Evolutionary conservation across 495 filamentous ascomycete genomes (phyloP).

Genomic region (Aspergillus panamensis): DNA sequence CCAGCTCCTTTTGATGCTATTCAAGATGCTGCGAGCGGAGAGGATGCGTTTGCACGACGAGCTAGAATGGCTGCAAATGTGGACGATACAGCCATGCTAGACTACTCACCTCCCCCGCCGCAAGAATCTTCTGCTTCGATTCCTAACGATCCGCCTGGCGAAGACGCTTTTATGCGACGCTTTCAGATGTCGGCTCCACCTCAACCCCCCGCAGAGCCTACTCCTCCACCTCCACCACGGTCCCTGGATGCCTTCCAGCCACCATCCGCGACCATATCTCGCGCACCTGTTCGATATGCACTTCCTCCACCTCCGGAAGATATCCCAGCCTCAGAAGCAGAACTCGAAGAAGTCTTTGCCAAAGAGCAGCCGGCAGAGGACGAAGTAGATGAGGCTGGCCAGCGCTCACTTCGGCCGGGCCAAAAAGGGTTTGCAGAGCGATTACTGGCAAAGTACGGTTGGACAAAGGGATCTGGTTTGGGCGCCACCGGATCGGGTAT

Average conservation of each 20-base stretch:
- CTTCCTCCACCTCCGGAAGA: constrained; percentile 58
- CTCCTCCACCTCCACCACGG: constrained; percentile 34
- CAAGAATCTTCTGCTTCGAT: constrained; percentile 38
- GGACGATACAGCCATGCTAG: constrained; percentile 14
- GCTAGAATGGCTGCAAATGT: constrained; percentile 43
- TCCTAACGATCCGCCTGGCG: constrained; percentile 55
- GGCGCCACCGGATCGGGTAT: constrained; percentile 80
- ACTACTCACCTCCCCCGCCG: constrained; percentile 20
- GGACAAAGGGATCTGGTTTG: constrained; percentile 82
- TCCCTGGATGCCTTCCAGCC: constrained; percentile 40
- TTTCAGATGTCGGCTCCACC: constrained; percentile 42
- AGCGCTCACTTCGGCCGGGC: constrained; percentile 67
- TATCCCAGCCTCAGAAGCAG: constrained; percentile 53
- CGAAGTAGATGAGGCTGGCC: constrained; percentile 45
- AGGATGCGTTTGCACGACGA: constrained; percentile 68
- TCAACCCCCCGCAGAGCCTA: constrained; percentile 28
- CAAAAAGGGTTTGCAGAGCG: constrained; percentile 82
- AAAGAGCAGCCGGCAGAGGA: constrained; percentile 51
- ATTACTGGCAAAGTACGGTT: constrained; percentile 88
- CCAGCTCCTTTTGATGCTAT: constrained; percentile 36
- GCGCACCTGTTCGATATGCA: constrained; percentile 81
- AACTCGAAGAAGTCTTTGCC: constrained; percentile 50
- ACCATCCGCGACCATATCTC: constrained; percentile 64
- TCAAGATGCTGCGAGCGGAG: constrained; percentile 58
- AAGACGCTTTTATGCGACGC: constrained; percentile 65